Conservation (phyloP, 2,329 filamentous ascomycete genomes). For the Sordariomycetes sp. region DNA sequence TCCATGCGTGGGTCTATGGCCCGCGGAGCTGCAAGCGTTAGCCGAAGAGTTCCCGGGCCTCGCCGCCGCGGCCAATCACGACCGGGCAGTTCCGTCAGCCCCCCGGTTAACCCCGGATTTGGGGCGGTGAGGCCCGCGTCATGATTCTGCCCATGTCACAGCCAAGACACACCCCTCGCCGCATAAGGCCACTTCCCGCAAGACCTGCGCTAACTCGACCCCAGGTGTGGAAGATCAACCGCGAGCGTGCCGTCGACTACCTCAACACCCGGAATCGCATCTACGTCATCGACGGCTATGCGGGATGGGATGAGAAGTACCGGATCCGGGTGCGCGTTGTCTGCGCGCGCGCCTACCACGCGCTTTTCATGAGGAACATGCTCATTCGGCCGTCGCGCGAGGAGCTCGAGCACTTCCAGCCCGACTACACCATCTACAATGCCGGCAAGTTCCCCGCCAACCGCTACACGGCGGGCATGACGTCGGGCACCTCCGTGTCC, state of each 20-base stretch:
- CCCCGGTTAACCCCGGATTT: not conserved
- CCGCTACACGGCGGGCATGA: conserved; percentile 97
- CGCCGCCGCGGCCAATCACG: not conserved
- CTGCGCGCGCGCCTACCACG: conserved; percentile 97
- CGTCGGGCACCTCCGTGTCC: conserved; percentile 89
- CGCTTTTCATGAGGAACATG: conserved; percentile 99
- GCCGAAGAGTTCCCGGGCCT: conserved; percentile 1
- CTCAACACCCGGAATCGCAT: conserved; percentile 98
- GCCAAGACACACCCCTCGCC: not conserved
- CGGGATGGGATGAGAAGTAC: conserved; percentile 98
- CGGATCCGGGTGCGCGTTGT: conserved; percentile 94
- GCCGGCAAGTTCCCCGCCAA: conserved; percentile 97
- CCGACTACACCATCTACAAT: conserved; percentile 99
- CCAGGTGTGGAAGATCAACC: conserved; percentile 99
- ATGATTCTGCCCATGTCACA: not conserved
- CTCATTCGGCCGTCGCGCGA: conserved; percentile 85
- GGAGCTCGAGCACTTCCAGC: conserved; percentile 95
- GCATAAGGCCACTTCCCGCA: not conserved
- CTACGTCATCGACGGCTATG: conserved; percentile 95
- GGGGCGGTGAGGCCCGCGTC: not conserved
- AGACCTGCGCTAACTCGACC: conserved; percentile 13
- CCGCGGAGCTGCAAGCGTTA: not conserved
- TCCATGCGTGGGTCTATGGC: not conserved
- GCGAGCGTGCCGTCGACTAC: conserved; percentile 96
- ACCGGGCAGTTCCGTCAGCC: not conserved